Percentiles rank a stretch among this genome's conserved stretches.
These are phyloP conservation scores for Backusella liffmaniae DNA, from an alignment of 192 early-diverging fungal genomes.

Conservation along the genomic window DNA sequence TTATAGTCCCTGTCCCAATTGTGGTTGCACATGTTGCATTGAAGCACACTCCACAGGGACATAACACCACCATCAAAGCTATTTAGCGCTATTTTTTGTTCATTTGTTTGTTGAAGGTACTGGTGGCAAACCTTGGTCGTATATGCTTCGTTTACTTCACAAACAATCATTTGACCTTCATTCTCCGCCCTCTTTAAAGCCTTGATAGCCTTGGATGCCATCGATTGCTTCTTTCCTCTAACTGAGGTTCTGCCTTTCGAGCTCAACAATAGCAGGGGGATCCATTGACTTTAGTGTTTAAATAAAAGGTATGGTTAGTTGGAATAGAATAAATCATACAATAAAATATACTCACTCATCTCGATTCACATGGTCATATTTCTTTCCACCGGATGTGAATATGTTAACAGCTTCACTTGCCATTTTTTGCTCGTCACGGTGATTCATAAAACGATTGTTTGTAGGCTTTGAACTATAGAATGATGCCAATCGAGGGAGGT, in stretches of 20 bases:
- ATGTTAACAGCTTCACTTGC: too few relatives aligned
- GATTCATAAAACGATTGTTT: too few relatives aligned
- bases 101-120: background rate
- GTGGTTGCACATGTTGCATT: background rate
- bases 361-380: too few relatives aligned
- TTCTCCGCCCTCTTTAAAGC: background rate
- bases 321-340: too few relatives aligned
- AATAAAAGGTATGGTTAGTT: too few relatives aligned
- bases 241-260: background rate
- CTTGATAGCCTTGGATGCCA: background rate
- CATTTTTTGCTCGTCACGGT: too few relatives aligned
- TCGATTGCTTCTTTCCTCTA: background rate
- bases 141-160: background rate
- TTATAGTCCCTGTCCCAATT: background rate
- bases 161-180: background rate
- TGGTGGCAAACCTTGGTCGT: background rate
- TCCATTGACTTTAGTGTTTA: background rate
- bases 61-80: background rate
- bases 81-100: background rate
- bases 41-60: background rate
- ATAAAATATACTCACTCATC: too few relatives aligned
- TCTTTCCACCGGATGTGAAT: too few relatives aligned
- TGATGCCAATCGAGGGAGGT: too few relatives aligned
- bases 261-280: background rate
- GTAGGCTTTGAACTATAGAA: too few relatives aligned